A percentile compares a stretch with the other conserved stretches of the same genome.
These are phyloP conservation scores for Rhinocladiella mackenziei DNA, from an alignment of 2,329 filamentous ascomycete genomes.

Conservation along the genomic window DNA sequence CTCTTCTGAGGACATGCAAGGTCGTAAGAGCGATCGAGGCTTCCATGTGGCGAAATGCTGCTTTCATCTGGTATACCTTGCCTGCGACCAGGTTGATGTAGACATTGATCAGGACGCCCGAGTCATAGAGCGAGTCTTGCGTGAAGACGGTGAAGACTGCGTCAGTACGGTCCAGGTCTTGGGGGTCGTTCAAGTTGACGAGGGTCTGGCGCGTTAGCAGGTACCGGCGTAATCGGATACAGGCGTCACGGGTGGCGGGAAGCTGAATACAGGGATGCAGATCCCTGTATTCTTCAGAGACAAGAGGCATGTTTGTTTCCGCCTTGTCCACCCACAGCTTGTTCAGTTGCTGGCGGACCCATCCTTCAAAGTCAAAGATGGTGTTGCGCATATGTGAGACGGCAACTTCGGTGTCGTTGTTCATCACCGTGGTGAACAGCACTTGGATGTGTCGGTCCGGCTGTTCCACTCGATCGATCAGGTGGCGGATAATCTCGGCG, in stretches of 20 bases:
- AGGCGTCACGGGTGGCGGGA: neutral
- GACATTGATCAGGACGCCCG: constrained; percentile 8
- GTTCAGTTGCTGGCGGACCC: constrained; percentile 7
- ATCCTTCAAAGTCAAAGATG: constrained; percentile 12
- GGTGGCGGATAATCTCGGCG: constrained; percentile 11
- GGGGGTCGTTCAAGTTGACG: constrained; percentile 12
- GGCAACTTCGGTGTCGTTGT: constrained; percentile 12
- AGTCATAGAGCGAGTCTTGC: constrained; percentile 9
- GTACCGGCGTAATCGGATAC: constrained; percentile 12
- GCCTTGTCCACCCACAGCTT: constrained; percentile 9
- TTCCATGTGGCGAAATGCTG: constrained; percentile 1
- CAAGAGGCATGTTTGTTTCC: constrained; percentile 1
- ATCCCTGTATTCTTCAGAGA: constrained; percentile 2
- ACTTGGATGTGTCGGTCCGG: constrained; percentile 4
- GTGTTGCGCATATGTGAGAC: constrained; percentile 10
- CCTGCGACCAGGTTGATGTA: constrained; percentile 10
- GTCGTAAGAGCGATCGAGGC: constrained; percentile 11
- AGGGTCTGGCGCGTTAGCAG: constrained; percentile 1
- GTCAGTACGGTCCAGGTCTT: constrained; percentile 9
- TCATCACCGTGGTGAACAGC: constrained; percentile 14
- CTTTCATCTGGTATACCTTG: neutral
- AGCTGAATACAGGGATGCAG: constrained; percentile 6
- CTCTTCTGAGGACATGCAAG: constrained; percentile 8
- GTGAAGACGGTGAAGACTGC: constrained; percentile 9
- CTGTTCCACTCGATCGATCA: constrained; percentile 6